Evolutionary conservation across 495 filamentous ascomycete genomes (phyloP).

Genomic region (Cryomyces antarcticus): DNA sequence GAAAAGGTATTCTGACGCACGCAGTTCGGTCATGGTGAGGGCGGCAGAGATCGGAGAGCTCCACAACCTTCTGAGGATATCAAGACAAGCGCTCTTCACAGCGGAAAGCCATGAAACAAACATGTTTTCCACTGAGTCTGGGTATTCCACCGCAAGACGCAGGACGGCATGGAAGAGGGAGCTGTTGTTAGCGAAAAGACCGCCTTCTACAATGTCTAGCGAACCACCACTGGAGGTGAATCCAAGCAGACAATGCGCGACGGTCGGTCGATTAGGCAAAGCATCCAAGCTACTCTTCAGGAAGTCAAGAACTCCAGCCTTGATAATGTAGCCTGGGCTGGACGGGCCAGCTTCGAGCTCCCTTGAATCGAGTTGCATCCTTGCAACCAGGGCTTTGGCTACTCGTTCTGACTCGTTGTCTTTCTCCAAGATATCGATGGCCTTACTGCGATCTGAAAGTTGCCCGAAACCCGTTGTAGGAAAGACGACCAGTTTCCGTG

Average conservation of each 20-base stretch:
- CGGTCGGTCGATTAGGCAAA: conserved; percentile 48
- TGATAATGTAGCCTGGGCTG: conserved; percentile 50
- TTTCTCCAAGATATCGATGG: conserved; percentile 56
- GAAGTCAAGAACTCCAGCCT: conserved; percentile 60
- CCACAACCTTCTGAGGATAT: conserved; percentile 66
- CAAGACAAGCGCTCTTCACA: conserved; percentile 53
- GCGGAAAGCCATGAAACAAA: conserved; percentile 50
- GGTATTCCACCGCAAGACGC: conserved; percentile 38
- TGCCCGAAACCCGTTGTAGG: conserved; percentile 10
- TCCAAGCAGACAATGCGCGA: conserved; percentile 80
- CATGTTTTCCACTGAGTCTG: conserved; percentile 34
- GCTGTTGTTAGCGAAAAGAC: conserved; percentile 40
- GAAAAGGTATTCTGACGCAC: conserved; percentile 52
- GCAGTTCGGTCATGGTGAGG: conserved; percentile 56
- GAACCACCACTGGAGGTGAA: conserved; percentile 50
- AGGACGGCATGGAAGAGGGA: conserved; percentile 75
- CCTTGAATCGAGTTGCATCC: conserved; percentile 36
- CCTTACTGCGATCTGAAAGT: conserved; percentile 44
- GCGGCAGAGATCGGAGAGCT: conserved; percentile 57
- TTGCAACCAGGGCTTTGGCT: conserved; percentile 40
- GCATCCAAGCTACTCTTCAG: conserved; percentile 56
- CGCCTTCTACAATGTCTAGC: conserved; percentile 39
- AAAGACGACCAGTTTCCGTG: conserved; percentile 39
- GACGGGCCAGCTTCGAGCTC: conserved; percentile 43
- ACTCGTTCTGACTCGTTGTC: conserved; percentile 50